These are phyloP conservation scores for Cyanophora paradoxa DNA, from an alignment of 78 protist genomes.

Conservation along the genomic window DNA sequence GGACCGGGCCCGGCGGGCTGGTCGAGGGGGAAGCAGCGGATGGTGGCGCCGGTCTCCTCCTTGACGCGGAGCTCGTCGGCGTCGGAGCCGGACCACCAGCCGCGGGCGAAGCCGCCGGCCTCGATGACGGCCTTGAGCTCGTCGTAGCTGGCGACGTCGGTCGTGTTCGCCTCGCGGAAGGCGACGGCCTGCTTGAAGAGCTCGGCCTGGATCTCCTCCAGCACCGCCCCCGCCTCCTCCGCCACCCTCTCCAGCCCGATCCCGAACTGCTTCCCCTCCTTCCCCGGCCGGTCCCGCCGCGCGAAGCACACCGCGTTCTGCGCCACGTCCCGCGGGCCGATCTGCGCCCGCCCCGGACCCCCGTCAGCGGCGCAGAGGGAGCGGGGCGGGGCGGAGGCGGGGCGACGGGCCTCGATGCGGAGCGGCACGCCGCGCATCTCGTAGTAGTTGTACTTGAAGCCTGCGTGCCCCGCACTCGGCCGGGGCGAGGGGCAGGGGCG, in stretches of 20 bases:
- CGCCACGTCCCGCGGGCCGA: constrained; percentile 29
- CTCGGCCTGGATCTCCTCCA: background rate
- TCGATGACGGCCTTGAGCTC: constrained; percentile 1
- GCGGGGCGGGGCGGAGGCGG: too few relatives aligned
- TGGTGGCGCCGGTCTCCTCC: background rate
- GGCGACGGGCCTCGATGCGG: too few relatives aligned
- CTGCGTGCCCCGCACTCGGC: background rate
- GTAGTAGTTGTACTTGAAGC: constrained; percentile 27
- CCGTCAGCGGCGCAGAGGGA: too few relatives aligned
- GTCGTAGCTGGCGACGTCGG: background rate
- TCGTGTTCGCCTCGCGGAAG: background rate
- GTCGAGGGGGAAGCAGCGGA: background rate
- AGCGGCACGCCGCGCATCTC: constrained; percentile 50
- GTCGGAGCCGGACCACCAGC: background rate
- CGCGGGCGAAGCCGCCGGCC: background rate
- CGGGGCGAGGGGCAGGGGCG: too few relatives aligned
- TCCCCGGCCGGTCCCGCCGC: background rate
- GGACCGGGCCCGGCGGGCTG: background rate
- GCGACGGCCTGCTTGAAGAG: background rate
- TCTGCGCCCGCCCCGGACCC: too few relatives aligned
- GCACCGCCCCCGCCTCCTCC: background rate
- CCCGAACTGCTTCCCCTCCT: background rate
- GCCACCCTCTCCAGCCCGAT: background rate
- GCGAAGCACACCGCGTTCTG: background rate
- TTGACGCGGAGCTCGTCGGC: background rate